phyloP scores from a whole-genome alignment of 2,329 filamentous ascomycete genomes.

The Trichophyton rubrum region DNA sequence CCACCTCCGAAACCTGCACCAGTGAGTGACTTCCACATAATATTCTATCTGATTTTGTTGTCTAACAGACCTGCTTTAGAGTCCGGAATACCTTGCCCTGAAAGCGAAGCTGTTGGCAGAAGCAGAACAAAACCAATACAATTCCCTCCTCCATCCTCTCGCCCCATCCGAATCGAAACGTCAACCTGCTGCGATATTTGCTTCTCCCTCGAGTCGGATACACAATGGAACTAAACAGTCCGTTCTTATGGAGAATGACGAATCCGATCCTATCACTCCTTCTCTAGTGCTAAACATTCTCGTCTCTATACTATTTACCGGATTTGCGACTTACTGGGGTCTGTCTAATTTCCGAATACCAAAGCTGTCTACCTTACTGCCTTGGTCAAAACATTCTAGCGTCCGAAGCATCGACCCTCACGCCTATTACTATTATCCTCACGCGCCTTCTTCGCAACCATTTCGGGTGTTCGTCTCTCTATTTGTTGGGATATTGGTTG shows the following conservation, averaged over 20 bases:
- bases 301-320: conserved; percentile 65
- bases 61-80: conserved; percentile 38
- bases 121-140: conserved; percentile 71
- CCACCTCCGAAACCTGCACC: conserved; percentile 65
- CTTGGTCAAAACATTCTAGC: conserved; percentile 5
- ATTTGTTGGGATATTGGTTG: conserved; percentile 31
- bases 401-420: conserved; percentile 6
- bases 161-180: conserved; percentile 26
- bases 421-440: conserved; percentile 11
- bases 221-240: conserved; percentile 24
- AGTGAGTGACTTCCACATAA: conserved; percentile 36
- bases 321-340: conserved; percentile 35
- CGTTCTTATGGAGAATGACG: conserved; percentile 19
- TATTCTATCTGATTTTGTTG: neutral
- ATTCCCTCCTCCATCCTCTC: conserved; percentile 59
- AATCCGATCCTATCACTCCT: conserved; percentile 36
- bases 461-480: conserved; percentile 31
- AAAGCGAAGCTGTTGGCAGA: conserved; percentile 76
- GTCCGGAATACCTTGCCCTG: conserved; percentile 68
- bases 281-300: conserved; percentile 77
- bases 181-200: conserved; percentile 32
- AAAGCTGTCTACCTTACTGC: conserved; percentile 12
- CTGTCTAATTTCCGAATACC: conserved; percentile 28
- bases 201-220: conserved; percentile 40
- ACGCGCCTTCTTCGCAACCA: conserved; percentile 20